Evolutionary conservation across 495 filamentous ascomycete species (phyloP), one percentile per base, ranked within the genome.

Genomic region (Bacidia rubella): DNA sequence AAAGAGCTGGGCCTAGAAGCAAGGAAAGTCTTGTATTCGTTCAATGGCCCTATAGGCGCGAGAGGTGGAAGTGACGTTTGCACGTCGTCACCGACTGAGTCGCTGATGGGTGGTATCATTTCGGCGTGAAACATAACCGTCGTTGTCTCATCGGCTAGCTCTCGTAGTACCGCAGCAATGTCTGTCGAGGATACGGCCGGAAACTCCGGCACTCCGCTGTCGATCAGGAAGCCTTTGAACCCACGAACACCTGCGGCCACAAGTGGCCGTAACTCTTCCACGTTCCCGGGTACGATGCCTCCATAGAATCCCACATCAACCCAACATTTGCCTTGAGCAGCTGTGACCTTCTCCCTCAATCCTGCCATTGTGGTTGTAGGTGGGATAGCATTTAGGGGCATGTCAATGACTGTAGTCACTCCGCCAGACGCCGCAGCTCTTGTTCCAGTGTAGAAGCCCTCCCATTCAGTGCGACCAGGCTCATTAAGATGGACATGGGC

Each of bases 241-340:
- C 92, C 92, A 41, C 88, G 75, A 22, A 96, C 92, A 47, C 92
- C 92, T 38, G 79, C 81, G 51, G 86, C 70, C 21, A 96, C 85
- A 15, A 98, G 74, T 2, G 79, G 81, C 54, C 87, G 80, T 32
- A 98, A 69, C 59, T 97, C 82, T 20, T 74, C 65, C 11, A 80
- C 76, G 62, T 98, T 98, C 20, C 92, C 92, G 11, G 92, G 92
- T 56, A 98, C 82, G 44, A 98, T 79, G 35, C 92, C 92, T 39
- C 92, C 92, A 62, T 98, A 98, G 70, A 98, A 97, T 47, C 92
- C 92, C 29, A 97, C 92, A 64, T 98, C 92, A 19, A 97, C 87
- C 92, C 92, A 98, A 70, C 92, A 97, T 68, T 96, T 80, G 48
- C 86, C 86, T 60, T 81, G 65, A 25, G 90, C 90, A 47, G 92